These are phyloP conservation scores for Fraxinus sp. DNA, from an alignment of 305 asterid genomes.

Conservation along the genomic window DNA sequence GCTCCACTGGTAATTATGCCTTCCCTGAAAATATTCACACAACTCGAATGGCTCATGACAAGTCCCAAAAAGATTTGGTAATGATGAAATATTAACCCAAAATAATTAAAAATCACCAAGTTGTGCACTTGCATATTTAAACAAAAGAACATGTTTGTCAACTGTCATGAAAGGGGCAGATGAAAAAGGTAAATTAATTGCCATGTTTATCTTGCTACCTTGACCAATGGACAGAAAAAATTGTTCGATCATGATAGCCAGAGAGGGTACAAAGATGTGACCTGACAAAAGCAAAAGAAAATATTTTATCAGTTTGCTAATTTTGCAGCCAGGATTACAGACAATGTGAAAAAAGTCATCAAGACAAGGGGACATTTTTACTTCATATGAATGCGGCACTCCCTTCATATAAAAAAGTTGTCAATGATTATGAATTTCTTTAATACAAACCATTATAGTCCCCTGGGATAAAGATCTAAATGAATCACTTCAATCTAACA, in stretches of 20 bases:
- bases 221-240: constrained; percentile 53
- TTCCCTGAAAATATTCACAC: constrained; percentile 31
- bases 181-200: background rate
- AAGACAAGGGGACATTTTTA: background rate
- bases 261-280: constrained; percentile 41
- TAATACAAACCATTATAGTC: background rate
- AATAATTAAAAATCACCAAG: background rate
- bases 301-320: background rate
- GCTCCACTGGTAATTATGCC: constrained; percentile 52
- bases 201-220: constrained; percentile 30
- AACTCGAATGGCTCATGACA: background rate
- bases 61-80: background rate
- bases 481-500: background rate
- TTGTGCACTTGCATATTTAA: background rate
- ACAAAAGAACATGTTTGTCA: background rate
- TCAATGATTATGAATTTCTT: background rate
- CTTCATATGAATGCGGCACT: constrained; percentile 11
- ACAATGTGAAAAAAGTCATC: background rate
- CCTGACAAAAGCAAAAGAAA: constrained; percentile 29
- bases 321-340: background rate
- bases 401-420: background rate
- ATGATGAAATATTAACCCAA: background rate
- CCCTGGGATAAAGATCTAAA: background rate
- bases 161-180: background rate
- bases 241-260: constrained; percentile 53